phyloP scores from a whole-genome alignment of 169 alveolate species.

The Cryptosporidium felis region DNA sequence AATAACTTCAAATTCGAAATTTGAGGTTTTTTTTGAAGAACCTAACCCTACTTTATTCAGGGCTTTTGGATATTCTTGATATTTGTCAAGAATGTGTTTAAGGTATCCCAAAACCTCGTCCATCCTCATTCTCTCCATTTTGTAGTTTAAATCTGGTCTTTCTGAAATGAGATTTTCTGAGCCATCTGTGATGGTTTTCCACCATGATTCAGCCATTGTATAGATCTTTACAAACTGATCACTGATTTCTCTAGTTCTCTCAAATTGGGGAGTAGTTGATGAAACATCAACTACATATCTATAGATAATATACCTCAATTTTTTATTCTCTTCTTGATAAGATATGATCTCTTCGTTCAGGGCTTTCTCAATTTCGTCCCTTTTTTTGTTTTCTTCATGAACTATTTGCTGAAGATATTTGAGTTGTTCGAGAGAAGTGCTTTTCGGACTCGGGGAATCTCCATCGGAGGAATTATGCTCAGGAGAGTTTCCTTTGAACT shows the following conservation, averaged over 20 bases:
- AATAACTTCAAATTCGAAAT: constrained; percentile 16
- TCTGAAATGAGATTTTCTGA: constrained; percentile 5
- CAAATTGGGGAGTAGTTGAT: constrained; percentile 23
- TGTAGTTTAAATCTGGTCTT: constrained; percentile 51
- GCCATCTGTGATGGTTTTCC: constrained; percentile 33
- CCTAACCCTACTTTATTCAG: constrained; percentile 41
- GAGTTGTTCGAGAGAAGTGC: neutral
- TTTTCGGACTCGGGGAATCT: neutral
- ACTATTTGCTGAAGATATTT: constrained; percentile 33
- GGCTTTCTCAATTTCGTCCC: constrained; percentile 61
- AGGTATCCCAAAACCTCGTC: constrained; percentile 25
- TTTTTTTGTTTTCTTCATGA: constrained; percentile 59
- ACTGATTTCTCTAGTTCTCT: neutral
- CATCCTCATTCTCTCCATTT: constrained; percentile 67
- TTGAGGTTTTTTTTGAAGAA: neutral
- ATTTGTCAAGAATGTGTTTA: constrained; percentile 51
- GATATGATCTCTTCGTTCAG: constrained; percentile 10
- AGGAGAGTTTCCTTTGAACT: neutral
- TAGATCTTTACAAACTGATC: constrained; percentile 45
- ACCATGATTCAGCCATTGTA: constrained; percentile 58
- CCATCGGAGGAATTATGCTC: neutral
- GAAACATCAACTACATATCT: constrained; percentile 24
- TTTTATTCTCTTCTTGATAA: constrained; percentile 29
- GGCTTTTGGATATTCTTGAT: constrained; percentile 57
- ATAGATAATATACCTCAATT: constrained; percentile 15